A percentile compares a stretch with the other conserved stretches of the same genome.
These are phyloP conservation scores for Cyclanthera cordifolia DNA, from an alignment of 306 rosid species.

Conservation along the genomic window DNA sequence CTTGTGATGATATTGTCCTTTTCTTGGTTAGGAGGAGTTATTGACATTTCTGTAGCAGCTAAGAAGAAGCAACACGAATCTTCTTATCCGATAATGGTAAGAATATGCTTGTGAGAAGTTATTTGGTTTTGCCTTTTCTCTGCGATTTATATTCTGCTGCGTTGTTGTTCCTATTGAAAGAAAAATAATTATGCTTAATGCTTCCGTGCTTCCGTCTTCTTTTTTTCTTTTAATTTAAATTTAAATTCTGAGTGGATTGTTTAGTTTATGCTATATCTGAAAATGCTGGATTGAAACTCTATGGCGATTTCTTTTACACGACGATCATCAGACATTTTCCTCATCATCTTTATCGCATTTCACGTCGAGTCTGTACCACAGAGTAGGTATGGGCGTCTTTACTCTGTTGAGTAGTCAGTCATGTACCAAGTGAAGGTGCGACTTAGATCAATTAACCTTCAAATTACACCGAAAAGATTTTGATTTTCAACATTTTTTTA, in stretches of 20 bases:
- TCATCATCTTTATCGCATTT: neutral
- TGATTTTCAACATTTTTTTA: neutral
- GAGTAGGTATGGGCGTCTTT: neutral
- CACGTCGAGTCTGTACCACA: neutral
- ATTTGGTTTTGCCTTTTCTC: neutral
- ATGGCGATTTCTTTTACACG: neutral
- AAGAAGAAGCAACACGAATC: slow-evolving; percentile 27
- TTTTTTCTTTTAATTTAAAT: neutral
- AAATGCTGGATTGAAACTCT: slow-evolving; percentile 8
- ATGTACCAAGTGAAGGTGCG: neutral
- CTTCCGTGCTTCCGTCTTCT: neutral
- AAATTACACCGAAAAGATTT: neutral
- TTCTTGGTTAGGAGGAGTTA: slow-evolving; percentile 29
- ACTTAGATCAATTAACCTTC: neutral
- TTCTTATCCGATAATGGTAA: slow-evolving; percentile 27
- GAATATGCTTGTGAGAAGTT: neutral
- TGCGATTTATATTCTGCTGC: neutral
- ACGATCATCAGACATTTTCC: neutral
- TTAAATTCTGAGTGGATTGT: neutral
- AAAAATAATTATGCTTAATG: neutral
- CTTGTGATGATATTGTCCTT: neutral
- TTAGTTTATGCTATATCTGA: neutral
- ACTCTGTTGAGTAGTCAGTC: neutral
- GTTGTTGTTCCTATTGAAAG: neutral
- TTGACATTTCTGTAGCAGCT: slow-evolving; percentile 37